These are phyloP conservation scores for Lophium mytilinum DNA, from an alignment of 495 filamentous ascomycete species.

Conservation along the genomic window DNA sequence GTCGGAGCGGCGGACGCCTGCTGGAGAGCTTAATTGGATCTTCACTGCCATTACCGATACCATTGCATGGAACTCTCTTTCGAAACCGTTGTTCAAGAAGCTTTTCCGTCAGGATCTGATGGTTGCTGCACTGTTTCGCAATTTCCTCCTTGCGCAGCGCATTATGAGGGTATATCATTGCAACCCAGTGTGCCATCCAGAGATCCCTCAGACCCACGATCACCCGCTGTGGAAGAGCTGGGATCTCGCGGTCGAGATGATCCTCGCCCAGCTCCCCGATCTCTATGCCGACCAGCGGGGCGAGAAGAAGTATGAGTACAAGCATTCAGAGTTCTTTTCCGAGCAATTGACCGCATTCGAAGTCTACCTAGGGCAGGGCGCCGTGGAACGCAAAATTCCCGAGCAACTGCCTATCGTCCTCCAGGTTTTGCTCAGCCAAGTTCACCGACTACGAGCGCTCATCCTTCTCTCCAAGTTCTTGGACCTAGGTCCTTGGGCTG, in stretches of 20 bases:
- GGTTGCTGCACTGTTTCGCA: constrained; percentile 94
- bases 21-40: constrained; percentile 98
- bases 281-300: constrained; percentile 71
- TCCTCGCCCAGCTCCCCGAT: constrained; percentile 76
- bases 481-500: constrained; percentile 94
- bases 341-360: constrained; percentile 98
- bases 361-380: constrained; percentile 85
- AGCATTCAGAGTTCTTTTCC: constrained; percentile 91
- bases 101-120: constrained; percentile 98
- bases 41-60: constrained; percentile 99
- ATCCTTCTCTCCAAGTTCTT: constrained; percentile 91
- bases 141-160: constrained; percentile 88
- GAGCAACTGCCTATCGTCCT: constrained; percentile 94
- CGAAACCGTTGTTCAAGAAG: constrained; percentile 84
- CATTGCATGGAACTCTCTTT: constrained; percentile 93
- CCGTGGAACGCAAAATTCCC: constrained; percentile 73
- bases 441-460: constrained; percentile 84
- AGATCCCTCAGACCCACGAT: constrained; percentile 82
- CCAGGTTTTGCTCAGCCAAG: constrained; percentile 91
- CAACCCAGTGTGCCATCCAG: constrained; percentile 80
- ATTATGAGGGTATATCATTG: constrained; percentile 95
- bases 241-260: constrained; percentile 96
- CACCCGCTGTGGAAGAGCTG: constrained; percentile 95
- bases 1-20: constrained; percentile 86
- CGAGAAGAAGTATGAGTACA: constrained; percentile 75